These are phyloP conservation scores for Cryptococcus sp. DNA, from an alignment of 1,284 basidiomycete species.

Conservation along the genomic window DNA sequence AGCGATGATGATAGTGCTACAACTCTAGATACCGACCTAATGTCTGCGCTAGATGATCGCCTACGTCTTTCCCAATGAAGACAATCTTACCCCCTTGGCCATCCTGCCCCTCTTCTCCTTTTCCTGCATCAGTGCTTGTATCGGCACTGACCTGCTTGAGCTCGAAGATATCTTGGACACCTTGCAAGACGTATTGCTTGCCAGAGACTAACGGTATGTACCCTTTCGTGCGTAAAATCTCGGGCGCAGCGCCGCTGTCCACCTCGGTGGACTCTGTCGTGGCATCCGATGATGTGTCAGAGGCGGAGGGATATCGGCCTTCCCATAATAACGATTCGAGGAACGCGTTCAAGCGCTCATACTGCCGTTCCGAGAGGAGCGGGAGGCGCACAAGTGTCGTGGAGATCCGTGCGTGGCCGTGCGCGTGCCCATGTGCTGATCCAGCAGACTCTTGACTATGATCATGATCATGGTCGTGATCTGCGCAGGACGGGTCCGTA, in stretches of 20 bases:
- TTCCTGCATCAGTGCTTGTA: slow-evolving; percentile 56
- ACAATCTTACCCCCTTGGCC: slow-evolving; percentile 68
- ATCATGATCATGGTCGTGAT: slow-evolving; percentile 42
- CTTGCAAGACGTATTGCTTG: slow-evolving; percentile 72
- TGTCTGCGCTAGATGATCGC: slow-evolving; percentile 25
- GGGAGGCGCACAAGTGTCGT: slow-evolving; percentile 68
- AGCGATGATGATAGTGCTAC: neutral
- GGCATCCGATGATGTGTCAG: neutral
- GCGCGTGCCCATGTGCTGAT: slow-evolving; percentile 1
- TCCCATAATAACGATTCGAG: slow-evolving; percentile 80
- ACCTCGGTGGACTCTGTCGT: neutral
- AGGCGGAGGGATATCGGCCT: slow-evolving; percentile 21
- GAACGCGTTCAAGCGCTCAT: slow-evolving; percentile 67
- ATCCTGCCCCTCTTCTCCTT: slow-evolving; percentile 48
- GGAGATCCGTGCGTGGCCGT: slow-evolving; percentile 60
- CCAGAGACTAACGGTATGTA: slow-evolving; percentile 63
- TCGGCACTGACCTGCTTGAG: slow-evolving; percentile 58
- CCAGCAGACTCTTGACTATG: slow-evolving; percentile 33
- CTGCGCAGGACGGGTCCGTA: slow-evolving; percentile 20
- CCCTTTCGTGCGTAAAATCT: slow-evolving; percentile 81
- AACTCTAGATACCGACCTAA: slow-evolving; percentile 15
- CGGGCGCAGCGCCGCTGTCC: slow-evolving; percentile 46
- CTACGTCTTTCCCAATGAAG: slow-evolving; percentile 78
- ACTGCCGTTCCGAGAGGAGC: slow-evolving; percentile 52
- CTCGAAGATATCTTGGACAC: slow-evolving; percentile 83